Conservation (phyloP, 1,139 yeast species). For the Taphrina pruni region DNA sequence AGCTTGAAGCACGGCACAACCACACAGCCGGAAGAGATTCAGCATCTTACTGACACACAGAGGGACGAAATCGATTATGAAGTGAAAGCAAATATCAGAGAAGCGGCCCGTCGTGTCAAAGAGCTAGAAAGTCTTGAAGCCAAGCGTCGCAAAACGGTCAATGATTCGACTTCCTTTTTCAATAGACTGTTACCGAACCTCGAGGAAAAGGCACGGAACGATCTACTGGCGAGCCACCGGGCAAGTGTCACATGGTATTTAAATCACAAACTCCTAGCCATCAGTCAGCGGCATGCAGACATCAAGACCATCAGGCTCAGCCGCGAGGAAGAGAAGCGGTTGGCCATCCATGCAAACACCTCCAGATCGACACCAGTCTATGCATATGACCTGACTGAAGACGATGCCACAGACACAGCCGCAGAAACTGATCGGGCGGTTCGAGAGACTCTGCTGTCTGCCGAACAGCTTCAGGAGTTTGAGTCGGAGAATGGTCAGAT, state of each 20-base stretch:
- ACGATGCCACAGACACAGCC: slow-evolving; percentile 11
- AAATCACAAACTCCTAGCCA: slow-evolving; percentile 49
- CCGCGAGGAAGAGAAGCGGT: slow-evolving; percentile 50
- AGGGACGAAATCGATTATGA: slow-evolving; percentile 56
- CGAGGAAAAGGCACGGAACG: slow-evolving; percentile 48
- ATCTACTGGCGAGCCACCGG: slow-evolving; percentile 47
- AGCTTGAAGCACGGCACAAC: slow-evolving; percentile 7
- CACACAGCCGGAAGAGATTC: slow-evolving; percentile 13
- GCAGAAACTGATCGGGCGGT: slow-evolving; percentile 32
- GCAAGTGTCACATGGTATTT: slow-evolving; percentile 46
- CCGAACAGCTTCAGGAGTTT: slow-evolving; percentile 70
- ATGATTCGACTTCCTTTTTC: slow-evolving; percentile 41
- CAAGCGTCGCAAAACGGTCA: slow-evolving; percentile 32
- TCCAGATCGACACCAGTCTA: slow-evolving; percentile 15
- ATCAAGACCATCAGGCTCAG: slow-evolving; percentile 53
- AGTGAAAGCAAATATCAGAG: slow-evolving; percentile 52
- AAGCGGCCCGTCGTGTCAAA: slow-evolving; percentile 51
- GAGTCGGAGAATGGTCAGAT: slow-evolving; percentile 75
- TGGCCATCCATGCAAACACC: slow-evolving; percentile 43
- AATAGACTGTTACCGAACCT: slow-evolving; percentile 48
- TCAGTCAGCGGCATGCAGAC: slow-evolving; percentile 52
- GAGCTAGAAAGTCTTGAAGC: slow-evolving; percentile 50
- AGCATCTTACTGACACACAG: slow-evolving; percentile 52
- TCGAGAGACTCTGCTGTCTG: slow-evolving; percentile 47
- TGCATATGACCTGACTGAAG: slow-evolving; percentile 25